Evolutionary conservation across 768 basidiomycete genomes (phyloP), one percentile per base, ranked within the genome.

Genomic region (Lactifluus piperatus): DNA sequence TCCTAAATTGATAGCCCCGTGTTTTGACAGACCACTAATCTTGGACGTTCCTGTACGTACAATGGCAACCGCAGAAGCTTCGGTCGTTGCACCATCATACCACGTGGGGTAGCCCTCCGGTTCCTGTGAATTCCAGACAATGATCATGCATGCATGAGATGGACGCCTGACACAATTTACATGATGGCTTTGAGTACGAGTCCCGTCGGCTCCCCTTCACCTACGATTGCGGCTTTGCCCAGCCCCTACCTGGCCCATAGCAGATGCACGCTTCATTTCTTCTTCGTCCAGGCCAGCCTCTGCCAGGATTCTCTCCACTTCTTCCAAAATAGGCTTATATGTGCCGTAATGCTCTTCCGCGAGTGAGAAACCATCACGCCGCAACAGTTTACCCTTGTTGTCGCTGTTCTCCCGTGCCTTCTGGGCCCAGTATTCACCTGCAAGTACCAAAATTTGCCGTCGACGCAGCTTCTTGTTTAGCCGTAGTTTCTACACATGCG

Each of bases 211-310:
- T 56, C 6, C 30, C 49, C 37, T 46, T 68, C 62, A 73, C 34
- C 77, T 71, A 27, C 77, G 75, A 61, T 79, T 78, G 2, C 86
- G 75, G 70, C 79, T 88, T 65, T 81, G 76, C 10, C 66, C 68
- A 9, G 62, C 54, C 3, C 62, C 54, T 7, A 75, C 78, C 29
- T 66, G 65, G 14, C 73, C 72, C 4, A 70, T 71, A 14, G 72
- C 78, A 18, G 74, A 77, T 4, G 82, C 83, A 24, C 73, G 74
- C 65, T 76, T 76, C 79, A 91, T 88, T 65, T 91, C 89, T 22
- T 88, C 86, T 60, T 88, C 87, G 58, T 94, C 89, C 52, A 94
- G 70, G 0, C 91, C 92, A 0, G 93, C 91, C 65, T 91, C 90
- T 10, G 79, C 81, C 51, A 92, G 70, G 44, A 94, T 93, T 64